phyloP scores from a whole-genome alignment of 1,284 basidiomycete species.

The Ustilago shanxiensis region DNA sequence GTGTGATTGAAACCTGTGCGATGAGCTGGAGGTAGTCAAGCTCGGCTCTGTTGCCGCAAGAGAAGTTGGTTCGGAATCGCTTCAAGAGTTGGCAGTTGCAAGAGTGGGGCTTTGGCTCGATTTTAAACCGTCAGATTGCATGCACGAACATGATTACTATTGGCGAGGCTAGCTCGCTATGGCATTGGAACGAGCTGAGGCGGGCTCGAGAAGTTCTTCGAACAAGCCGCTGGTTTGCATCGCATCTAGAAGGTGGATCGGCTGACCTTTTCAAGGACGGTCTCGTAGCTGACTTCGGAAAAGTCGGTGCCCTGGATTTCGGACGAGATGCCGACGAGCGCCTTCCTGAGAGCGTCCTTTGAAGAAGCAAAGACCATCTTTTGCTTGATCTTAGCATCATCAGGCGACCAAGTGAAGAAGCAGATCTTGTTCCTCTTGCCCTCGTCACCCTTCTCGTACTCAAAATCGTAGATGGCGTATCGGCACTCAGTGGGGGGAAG shows the following conservation, averaged over 20 bases:
- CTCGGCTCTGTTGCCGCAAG: background rate
- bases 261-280: conserved; percentile 63
- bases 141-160: conserved; percentile 1
- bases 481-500: conserved; percentile 83
- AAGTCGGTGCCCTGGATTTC: conserved; percentile 91
- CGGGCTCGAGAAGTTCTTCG: background rate
- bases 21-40: background rate
- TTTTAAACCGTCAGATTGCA: background rate
- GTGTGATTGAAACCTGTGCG: too few species aligned
- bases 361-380: conserved; percentile 98
- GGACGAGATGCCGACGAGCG: conserved; percentile 78
- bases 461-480: conserved; percentile 94
- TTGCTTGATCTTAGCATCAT: conserved; percentile 84
- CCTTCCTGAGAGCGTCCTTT: conserved; percentile 83
- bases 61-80: background rate
- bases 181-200: background rate
- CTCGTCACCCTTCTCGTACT: conserved; percentile 82
- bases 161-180: background rate
- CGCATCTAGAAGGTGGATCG: conserved; percentile 45
- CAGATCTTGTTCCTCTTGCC: conserved; percentile 90
- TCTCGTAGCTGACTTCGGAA: conserved; percentile 82
- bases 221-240: background rate
- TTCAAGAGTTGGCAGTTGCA: background rate
- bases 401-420: conserved; percentile 90
- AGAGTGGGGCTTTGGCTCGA: background rate